phyloP scores from a whole-genome alignment of 768 basidiomycete genomes.

The Leccinum barrowsii region DNA sequence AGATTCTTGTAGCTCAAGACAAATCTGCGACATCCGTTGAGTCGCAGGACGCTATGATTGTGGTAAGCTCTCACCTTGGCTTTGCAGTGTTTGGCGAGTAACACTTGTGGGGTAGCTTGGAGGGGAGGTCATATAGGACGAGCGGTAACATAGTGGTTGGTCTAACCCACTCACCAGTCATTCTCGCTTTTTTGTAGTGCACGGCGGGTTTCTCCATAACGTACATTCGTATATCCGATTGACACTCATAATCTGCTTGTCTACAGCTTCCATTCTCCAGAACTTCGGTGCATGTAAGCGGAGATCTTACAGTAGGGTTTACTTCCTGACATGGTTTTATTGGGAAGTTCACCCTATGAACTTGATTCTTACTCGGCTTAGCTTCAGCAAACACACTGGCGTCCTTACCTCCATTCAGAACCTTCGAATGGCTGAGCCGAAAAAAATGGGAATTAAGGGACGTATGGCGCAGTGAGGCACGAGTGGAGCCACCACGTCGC shows the following conservation, averaged over 20 bases:
- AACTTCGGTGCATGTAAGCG: neutral
- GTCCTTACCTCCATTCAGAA: neutral
- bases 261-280: neutral
- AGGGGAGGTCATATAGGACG: slow-evolving; percentile 37
- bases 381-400: neutral
- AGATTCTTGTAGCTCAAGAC: slow-evolving; percentile 32
- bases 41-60: neutral
- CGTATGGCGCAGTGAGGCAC: too few species aligned
- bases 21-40: slow-evolving; percentile 22
- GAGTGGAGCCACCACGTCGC: too few species aligned
- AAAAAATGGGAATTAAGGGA: too few species aligned
- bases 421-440: neutral
- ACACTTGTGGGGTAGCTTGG: slow-evolving; percentile 24
- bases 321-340: neutral
- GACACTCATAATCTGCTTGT: neutral
- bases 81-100: slow-evolving; percentile 40
- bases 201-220: neutral
- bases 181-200: slow-evolving; percentile 5
- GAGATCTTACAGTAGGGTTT: neutral
- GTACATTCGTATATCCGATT: neutral
- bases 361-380: neutral
- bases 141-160: slow-evolving; percentile 23
- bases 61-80: slow-evolving; percentile 27
- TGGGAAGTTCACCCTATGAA: neutral
- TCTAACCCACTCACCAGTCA: neutral